Conservation (phyloP, 1,284 basidiomycete genomes). For the Trichosporon ovoides region DNA sequence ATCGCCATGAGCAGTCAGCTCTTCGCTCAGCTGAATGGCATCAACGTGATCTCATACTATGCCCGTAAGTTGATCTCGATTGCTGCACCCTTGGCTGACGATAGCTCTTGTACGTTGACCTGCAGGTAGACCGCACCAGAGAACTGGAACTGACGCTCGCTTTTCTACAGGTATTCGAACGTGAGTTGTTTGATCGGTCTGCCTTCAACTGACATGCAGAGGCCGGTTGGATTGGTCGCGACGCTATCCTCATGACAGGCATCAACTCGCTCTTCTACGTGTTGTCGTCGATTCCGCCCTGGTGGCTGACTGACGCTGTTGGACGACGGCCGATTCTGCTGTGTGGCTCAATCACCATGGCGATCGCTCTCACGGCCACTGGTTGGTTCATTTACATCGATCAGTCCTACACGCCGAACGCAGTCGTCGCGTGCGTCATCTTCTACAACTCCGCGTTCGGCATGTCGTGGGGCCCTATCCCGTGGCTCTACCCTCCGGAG, state of each 20-base stretch:
- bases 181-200: conserved; percentile 50
- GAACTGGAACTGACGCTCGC: conserved; percentile 50
- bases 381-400: conserved; percentile 75
- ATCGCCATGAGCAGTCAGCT: conserved; percentile 97
- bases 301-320: conserved; percentile 91
- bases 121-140: neutral
- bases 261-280: conserved; percentile 87
- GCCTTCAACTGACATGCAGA: conserved; percentile 53
- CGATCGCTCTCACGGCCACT: conserved; percentile 42
- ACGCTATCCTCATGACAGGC: conserved; percentile 95
- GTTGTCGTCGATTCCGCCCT: conserved; percentile 77
- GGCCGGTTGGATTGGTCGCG: conserved; percentile 95
- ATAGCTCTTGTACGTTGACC: conserved; percentile 43
- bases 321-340: conserved; percentile 85
- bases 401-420: conserved; percentile 73
- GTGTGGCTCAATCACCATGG: conserved; percentile 69
- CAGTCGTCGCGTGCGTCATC: conserved; percentile 87
- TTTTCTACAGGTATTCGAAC: conserved; percentile 66
- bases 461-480: conserved; percentile 50
- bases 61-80: conserved; percentile 55
- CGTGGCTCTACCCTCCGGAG: conserved; percentile 79
- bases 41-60: conserved; percentile 93
- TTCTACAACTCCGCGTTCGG: conserved; percentile 93
- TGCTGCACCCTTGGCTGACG: neutral
- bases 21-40: conserved; percentile 93